These are phyloP conservation scores for Tetrahymena malaccensis DNA, from an alignment of 73 alveolate species.

Conservation along the genomic window DNA sequence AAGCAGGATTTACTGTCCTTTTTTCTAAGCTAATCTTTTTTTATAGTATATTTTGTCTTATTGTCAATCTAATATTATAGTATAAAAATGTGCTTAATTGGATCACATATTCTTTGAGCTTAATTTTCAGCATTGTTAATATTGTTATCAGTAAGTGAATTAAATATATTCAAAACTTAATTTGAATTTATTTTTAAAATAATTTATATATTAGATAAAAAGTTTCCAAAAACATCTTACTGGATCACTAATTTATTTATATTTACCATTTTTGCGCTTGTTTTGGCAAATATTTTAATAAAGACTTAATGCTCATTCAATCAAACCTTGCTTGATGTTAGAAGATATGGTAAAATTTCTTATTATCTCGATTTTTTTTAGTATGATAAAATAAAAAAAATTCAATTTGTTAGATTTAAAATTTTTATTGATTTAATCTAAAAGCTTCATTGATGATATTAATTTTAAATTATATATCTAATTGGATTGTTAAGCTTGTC, in stretches of 20 bases:
- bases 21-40: background rate
- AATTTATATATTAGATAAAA: background rate
- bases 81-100: background rate
- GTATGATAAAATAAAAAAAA: too few species aligned
- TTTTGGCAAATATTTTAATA: background rate
- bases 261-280: background rate
- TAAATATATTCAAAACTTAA: too few species aligned
- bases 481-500: background rate
- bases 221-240: background rate
- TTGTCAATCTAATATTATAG: background rate
- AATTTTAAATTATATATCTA: background rate
- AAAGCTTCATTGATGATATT: background rate
- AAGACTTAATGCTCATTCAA: background rate
- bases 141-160: background rate
- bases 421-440: background rate
- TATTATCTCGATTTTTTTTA: background rate
- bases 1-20: background rate
- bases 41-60: background rate
- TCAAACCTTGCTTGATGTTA: background rate
- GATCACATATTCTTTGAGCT: background rate
- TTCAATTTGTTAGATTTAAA: too few species aligned
- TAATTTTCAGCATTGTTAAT: background rate
- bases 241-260: background rate
- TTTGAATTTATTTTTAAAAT: background rate
- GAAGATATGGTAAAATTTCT: background rate